phyloP scores from a whole-genome alignment of 1,284 basidiomycete species.

The Gymnopus androsaceus region DNA sequence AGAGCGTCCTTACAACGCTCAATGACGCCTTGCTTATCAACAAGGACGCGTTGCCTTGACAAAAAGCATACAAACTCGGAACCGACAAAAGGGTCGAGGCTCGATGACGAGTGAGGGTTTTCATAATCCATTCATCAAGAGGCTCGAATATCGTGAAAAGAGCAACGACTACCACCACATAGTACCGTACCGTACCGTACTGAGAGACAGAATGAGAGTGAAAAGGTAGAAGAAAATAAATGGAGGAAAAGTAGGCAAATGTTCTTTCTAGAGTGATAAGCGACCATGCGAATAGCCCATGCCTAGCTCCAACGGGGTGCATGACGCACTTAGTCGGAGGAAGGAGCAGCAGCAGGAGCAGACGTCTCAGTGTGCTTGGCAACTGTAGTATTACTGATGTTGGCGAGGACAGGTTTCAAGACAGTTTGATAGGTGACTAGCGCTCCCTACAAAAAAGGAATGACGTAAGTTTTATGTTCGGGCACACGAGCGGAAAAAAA shows the following conservation, averaged over 20 bases:
- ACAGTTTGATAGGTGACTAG: conserved; percentile 68
- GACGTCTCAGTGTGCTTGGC: conserved; percentile 12
- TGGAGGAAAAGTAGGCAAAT: not conserved
- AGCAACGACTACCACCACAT: not conserved
- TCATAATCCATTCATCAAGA: not conserved
- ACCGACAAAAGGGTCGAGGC: not conserved
- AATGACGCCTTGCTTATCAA: too few species aligned
- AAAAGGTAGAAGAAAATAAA: not conserved
- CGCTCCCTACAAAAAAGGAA: conserved; percentile 56
- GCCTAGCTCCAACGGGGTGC: not conserved
- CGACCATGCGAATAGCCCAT: not conserved
- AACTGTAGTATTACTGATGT: conserved; percentile 39
- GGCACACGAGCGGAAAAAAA: conserved; percentile 18
- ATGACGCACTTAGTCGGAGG: not conserved
- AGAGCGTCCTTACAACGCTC: too few species aligned
- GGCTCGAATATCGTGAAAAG: not conserved
- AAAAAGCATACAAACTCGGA: not conserved
- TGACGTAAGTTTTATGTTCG: conserved; percentile 15
- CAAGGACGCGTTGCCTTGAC: conserved; percentile 2
- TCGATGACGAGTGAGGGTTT: too few species aligned
- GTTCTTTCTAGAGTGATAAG: not conserved
- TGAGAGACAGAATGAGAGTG: not conserved
- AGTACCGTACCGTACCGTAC: not conserved
- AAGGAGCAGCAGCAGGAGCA: not conserved
- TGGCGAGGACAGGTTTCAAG: conserved; percentile 70